A percentile compares a stretch with the other conserved stretches of the same genome.
Evolutionary conservation across 768 basidiomycete genomes (phyloP).

Genomic region (Rhodotorula sphaerocarpa): DNA sequence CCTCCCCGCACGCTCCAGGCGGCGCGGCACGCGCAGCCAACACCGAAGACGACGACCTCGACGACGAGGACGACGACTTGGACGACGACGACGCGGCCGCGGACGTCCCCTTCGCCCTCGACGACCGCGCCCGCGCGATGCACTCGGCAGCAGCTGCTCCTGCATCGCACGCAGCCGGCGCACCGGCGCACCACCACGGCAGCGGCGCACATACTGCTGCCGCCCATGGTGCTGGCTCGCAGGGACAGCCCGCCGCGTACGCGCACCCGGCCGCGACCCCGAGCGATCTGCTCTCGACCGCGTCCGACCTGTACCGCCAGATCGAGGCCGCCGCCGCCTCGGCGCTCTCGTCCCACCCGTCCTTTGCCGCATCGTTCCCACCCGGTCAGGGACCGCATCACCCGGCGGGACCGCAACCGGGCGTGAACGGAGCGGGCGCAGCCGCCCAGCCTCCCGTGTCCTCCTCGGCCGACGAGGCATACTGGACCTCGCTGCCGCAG

Average conservation of each 20-base stretch:
- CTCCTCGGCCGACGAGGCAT: slow-evolving; percentile 53
- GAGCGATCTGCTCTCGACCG: slow-evolving; percentile 56
- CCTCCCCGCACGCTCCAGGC: no score
- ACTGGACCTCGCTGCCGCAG: slow-evolving; percentile 62
- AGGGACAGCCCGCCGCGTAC: no score
- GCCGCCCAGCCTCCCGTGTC: not conserved
- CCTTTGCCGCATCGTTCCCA: slow-evolving; percentile 33
- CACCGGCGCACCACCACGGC: no score
- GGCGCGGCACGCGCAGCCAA: not conserved
- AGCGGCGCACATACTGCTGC: no score
- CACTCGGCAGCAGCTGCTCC: no score
- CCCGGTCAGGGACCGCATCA: slow-evolving; percentile 1
- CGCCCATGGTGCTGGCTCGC: no score
- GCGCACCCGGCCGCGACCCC: slow-evolving; percentile 45
- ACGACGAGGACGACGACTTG: not conserved
- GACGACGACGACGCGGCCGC: slow-evolving; percentile 12
- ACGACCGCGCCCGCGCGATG: no score
- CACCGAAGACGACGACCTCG: slow-evolving; percentile 1
- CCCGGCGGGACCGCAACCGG: not conserved
- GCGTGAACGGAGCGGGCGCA: not conserved
- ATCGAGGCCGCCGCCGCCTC: slow-evolving; percentile 49
- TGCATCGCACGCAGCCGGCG: slow-evolving; percentile 18
- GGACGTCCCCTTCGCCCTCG: no score
- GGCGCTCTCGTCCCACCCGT: slow-evolving; percentile 37
- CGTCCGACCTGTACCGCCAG: slow-evolving; percentile 57